phyloP scores from a whole-genome alignment of 1,284 basidiomycete genomes.

The Marasmius sp. region DNA sequence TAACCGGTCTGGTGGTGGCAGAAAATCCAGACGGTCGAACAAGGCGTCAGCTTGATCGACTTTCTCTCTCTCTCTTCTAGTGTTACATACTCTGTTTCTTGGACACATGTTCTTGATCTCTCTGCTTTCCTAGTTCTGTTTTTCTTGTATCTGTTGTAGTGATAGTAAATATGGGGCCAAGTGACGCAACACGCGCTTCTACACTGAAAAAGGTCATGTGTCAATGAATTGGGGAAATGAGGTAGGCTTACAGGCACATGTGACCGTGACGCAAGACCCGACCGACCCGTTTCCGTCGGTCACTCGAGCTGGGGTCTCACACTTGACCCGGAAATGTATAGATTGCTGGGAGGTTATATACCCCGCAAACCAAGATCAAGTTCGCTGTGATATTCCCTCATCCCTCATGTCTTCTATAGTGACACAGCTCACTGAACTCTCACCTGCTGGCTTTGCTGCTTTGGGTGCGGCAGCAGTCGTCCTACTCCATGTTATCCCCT shows the following conservation, averaged over 20 bases:
- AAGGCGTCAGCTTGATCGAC: neutral
- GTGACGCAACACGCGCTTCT: too few relatives aligned
- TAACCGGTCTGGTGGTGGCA: neutral
- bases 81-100: neutral
- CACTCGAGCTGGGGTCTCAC: neutral
- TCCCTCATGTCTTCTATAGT: neutral
- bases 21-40: neutral
- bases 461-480: neutral
- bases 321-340: too few relatives aligned
- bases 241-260: too few relatives aligned
- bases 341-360: neutral
- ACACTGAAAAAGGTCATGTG: too few relatives aligned
- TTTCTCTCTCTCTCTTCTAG: neutral
- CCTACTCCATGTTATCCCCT: constrained; percentile 9
- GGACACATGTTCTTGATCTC: neutral
- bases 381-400: neutral
- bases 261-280: neutral
- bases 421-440: neutral
- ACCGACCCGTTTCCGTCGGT: neutral
- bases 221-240: too few relatives aligned
- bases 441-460: neutral
- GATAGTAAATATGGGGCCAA: too few relatives aligned
- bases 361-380: neutral
- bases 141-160: too few relatives aligned
- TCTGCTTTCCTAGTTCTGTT: too few relatives aligned